Evolutionary conservation across 1,284 basidiomycete genomes (phyloP), one percentile per base, ranked within the genome.

Genomic region (Ganoderma sinense): DNA sequence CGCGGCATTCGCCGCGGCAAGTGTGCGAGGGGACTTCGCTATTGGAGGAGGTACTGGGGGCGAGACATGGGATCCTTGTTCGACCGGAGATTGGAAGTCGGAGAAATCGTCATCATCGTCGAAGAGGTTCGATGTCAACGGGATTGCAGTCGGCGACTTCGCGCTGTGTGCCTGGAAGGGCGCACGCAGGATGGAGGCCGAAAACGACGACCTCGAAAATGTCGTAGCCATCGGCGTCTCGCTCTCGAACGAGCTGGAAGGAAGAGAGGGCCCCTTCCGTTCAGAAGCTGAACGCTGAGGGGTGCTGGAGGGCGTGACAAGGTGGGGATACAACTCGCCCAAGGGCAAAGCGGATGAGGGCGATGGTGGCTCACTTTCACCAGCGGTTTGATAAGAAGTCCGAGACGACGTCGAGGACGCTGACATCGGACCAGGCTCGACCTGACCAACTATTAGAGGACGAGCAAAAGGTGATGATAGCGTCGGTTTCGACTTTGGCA

Each of bases 371-470:
- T 70, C 69, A 11, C 62, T 31, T 33, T 73, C 72, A 16, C 43
- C 66, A 29, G 72, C 67, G 16, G 71, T 73, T 59, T 72, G 56
- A 64, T 69, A 70, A 26, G 75, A 68, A 20, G 72, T 66, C 39
- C 14, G 59, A 31, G 71, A 71, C 14, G 68, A 69, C 39, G 74
- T 48, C 45, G 73, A 69, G 53, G 73, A 69, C 59, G 62, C 67
- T n/a, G 74, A 74, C 16, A 66, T 70, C 29, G 77, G 68, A 48
- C 78, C 76, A 56, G 76, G 80, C 5, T 71, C 72, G 16, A 82
- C 82, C 36, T 85, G 86, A 2, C 33, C 29, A 18, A 86, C 84
- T 4, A 84, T 79, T 14, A 86, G 82, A 20, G 70, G 67, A 18
- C 70, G 64, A 8, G 73, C 68, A 58, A 72, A 74, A 6, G 69